These are phyloP conservation scores for Pythium brassicae DNA, from an alignment of 352 stramenopile genomes.

Conservation along the genomic window DNA sequence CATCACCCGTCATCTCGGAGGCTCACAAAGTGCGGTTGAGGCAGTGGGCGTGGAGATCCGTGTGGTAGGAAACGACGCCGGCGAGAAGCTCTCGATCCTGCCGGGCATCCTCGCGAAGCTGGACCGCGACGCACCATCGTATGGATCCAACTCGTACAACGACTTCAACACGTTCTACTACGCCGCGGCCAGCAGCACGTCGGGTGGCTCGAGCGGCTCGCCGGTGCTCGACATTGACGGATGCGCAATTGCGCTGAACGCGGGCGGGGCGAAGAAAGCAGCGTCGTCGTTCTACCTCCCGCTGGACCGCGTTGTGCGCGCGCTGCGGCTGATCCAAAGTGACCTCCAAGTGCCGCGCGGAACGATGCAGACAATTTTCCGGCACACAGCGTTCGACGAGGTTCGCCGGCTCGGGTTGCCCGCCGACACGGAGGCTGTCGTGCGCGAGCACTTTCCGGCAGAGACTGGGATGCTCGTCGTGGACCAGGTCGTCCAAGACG, in stretches of 20 bases:
- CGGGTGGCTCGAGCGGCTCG: constrained; percentile 83
- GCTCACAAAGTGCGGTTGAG: background rate
- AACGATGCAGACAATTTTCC: constrained; percentile 86
- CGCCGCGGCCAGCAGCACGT: constrained; percentile 82
- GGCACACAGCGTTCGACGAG: constrained; percentile 89
- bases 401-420: constrained; percentile 74
- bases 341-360: constrained; percentile 58
- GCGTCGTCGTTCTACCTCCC: constrained; percentile 90
- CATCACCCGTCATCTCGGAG: too few relatives aligned
- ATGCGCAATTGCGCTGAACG: constrained; percentile 89
- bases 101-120: constrained; percentile 87
- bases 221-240: constrained; percentile 87
- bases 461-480: constrained; percentile 90
- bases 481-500: constrained; percentile 80
- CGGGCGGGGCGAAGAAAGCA: constrained; percentile 82
- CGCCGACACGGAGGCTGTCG: constrained; percentile 55
- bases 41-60: constrained; percentile 88
- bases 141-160: constrained; percentile 84
- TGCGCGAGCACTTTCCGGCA: constrained; percentile 66
- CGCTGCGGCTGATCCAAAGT: constrained; percentile 61
- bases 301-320: constrained; percentile 79
- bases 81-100: constrained; percentile 91
- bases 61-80: constrained; percentile 90
- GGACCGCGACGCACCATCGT: constrained; percentile 88
- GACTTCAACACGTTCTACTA: constrained; percentile 95